Conservation (phyloP, 2,329 filamentous ascomycete species). For the Fusarium avenaceum region DNA sequence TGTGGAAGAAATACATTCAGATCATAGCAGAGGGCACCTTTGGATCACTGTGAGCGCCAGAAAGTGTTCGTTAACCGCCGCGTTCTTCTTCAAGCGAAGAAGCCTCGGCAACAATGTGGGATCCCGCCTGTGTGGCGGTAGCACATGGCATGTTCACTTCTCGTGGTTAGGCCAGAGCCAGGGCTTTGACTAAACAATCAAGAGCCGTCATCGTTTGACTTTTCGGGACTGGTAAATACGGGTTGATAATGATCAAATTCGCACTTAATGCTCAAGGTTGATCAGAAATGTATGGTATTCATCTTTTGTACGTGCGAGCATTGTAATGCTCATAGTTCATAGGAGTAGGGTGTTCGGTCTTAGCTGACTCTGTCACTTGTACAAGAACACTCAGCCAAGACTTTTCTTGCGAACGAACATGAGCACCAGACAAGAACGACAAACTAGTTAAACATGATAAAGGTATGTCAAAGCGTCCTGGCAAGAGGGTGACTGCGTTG, state of each 20-base stretch:
- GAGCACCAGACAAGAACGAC: background rate
- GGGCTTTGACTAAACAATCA: constrained; percentile 15
- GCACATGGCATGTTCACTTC: constrained; percentile 41
- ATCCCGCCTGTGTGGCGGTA: constrained; percentile 40
- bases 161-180: constrained; percentile 24
- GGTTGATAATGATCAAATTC: background rate
- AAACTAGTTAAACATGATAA: background rate
- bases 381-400: constrained; percentile 17
- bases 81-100: constrained; percentile 29
- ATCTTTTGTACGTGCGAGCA: background rate
- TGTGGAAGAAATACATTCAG: background rate
- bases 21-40: background rate
- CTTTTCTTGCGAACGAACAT: constrained; percentile 5
- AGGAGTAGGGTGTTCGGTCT: background rate
- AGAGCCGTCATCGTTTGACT: constrained; percentile 3
- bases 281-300: background rate
- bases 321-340: background rate
- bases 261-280: background rate
- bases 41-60: background rate
- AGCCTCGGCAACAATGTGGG: constrained; percentile 36
- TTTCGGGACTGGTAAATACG: background rate
- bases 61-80: background rate
- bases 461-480: constrained; percentile 17
- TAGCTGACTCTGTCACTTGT: constrained; percentile 6
- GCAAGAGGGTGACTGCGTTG: constrained; percentile 20